These are phyloP conservation scores for Leersia perrieri DNA, from an alignment of 176 grass and related monocot species.

Conservation along the genomic window DNA sequence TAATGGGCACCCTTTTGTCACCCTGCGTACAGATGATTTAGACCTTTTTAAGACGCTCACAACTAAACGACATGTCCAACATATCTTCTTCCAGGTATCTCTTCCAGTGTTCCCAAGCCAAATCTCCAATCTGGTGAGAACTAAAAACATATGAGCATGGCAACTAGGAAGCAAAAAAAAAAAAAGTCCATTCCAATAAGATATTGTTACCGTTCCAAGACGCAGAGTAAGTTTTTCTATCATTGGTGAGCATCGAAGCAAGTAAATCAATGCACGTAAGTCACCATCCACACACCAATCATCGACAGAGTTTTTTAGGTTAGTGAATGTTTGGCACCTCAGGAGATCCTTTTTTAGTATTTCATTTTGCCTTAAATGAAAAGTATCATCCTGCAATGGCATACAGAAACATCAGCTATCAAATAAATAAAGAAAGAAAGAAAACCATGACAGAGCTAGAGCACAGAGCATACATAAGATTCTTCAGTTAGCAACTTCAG, in stretches of 20 bases:
- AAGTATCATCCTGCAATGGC: neutral
- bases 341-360: neutral
- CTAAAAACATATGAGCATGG: neutral
- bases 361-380: neutral
- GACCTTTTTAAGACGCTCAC: conserved; percentile 8
- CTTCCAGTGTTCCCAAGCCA: neutral
- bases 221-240: neutral
- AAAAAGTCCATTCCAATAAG: neutral
- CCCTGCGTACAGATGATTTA: neutral
- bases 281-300: neutral
- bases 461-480: neutral
- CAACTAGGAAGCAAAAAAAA: neutral
- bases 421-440: neutral
- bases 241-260: neutral
- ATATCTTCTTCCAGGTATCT: neutral
- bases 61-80: neutral
- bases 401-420: neutral
- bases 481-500: neutral
- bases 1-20: neutral
- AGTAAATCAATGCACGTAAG: neutral
- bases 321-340: neutral
- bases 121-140: neutral
- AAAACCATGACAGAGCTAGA: neutral
- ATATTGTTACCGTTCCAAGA: neutral
- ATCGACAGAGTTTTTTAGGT: neutral